phyloP scores from a whole-genome alignment of 1,139 yeast genomes.

The Fermentozyma sake region DNA sequence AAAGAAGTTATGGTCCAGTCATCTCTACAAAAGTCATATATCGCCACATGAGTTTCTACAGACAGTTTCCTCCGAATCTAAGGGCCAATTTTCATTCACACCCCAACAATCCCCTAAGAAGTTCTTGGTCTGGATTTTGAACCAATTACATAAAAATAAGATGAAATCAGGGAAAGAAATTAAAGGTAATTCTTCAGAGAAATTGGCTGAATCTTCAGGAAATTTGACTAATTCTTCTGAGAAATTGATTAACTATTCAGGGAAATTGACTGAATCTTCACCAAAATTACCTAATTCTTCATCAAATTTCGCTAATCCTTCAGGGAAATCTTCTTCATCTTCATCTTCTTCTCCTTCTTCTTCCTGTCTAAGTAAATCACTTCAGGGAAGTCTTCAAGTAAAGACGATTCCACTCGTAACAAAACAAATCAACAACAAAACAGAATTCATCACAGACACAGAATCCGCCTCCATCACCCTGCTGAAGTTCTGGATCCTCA shows the following conservation, averaged over 20 bases:
- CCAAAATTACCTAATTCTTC: too few species aligned
- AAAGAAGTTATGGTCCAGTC: conserved; percentile 62
- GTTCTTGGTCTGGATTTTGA: conserved; percentile 58
- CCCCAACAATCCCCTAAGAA: conserved; percentile 47
- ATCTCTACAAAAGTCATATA: conserved; percentile 54
- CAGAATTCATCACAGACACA: conserved; percentile 19
- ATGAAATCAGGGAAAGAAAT: conserved; percentile 13
- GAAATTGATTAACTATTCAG: too few species aligned
- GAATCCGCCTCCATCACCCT: conserved; percentile 10
- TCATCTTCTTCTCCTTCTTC: too few species aligned
- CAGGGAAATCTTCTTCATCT: too few species aligned
- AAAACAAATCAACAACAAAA: conserved; percentile 17
- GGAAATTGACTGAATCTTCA: too few species aligned
- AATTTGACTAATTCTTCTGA: too few species aligned
- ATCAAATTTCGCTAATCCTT: too few species aligned
- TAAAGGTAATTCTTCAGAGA: too few species aligned
- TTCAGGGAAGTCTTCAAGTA: conserved; percentile 52
- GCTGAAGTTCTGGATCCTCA: conserved; percentile 55
- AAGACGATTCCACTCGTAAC: conserved; percentile 19
- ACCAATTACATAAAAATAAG: conserved; percentile 39
- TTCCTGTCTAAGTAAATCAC: conserved; percentile 16
- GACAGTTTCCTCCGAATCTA: conserved; percentile 36
- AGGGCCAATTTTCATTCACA: too few species aligned
- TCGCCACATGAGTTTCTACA: conserved; percentile 67
- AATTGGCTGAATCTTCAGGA: too few species aligned